Evolutionary conservation across 768 basidiomycete genomes (phyloP), one percentile per base, ranked within the genome.

Genomic region (Leccinum aurantiacum): DNA sequence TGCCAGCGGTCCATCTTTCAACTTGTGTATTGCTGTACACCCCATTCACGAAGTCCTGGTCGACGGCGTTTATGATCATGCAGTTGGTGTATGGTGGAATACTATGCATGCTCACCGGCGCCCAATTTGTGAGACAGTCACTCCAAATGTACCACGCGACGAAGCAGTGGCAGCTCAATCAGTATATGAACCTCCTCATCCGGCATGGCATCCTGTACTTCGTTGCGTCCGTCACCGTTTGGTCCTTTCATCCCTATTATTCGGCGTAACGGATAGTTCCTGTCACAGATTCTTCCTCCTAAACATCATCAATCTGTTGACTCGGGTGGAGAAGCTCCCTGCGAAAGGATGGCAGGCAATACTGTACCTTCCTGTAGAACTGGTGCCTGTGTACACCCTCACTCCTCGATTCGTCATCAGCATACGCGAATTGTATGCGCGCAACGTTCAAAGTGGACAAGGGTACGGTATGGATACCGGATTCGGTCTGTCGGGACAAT

Each of bases 401-500:
- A 6, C 46, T 7, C 19, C 46, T 47, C 46, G 46, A 47, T 47
- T 47, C 46, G 10, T 47, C 19, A n/a, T 47, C n/a, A 47, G 46
- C 46, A 47, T 22, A 47, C 19, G 46, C n/a, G 46, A 47, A 47
- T 47, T 22, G 46, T 22, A 47, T 19, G 46, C n/a, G 46, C 46
- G 19, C 19, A 19, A 11, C 4, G 4, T n/a, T 47, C 46, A 22
- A 47, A 19, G 46, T 4, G 19, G 6, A 10, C n/a, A 19, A 10
- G 19, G 19, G 19, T 10, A 75, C 66, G n/a, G 44, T 9, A 44
- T 44, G 6, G 44, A 44, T 19, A 44, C 44, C 6, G 44, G 44
- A n/a, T 44, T 44, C 19, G n/a, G 44, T 44, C 35, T 35, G 35
- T 14, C 14, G 14, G 35, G 35, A 14, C 13, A 1, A 14, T 35